Conservation (phyloP, 768 basidiomycete genomes). For the Collybia sp. region DNA sequence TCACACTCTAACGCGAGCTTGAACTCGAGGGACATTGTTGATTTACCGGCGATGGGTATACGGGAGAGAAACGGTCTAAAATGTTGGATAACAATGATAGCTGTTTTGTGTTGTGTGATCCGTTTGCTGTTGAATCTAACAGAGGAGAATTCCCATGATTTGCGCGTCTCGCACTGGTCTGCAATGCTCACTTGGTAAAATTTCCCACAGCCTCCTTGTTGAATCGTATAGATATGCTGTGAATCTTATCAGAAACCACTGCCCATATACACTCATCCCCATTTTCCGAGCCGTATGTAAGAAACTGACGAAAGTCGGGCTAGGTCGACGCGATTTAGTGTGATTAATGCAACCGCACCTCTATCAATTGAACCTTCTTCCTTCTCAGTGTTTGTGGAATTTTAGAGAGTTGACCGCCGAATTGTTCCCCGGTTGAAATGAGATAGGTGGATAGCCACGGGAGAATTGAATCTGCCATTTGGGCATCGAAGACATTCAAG, state of each 20-base stretch:
- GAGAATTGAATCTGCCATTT: slow-evolving; percentile 30
- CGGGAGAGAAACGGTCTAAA: slow-evolving; percentile 50
- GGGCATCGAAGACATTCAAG: not conserved
- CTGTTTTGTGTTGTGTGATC: slow-evolving; percentile 42
- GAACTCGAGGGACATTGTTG: slow-evolving; percentile 31
- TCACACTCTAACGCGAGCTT: slow-evolving; percentile 54
- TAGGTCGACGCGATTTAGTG: not conserved
- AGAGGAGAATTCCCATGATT: slow-evolving; percentile 4
- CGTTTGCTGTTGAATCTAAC: slow-evolving; percentile 20
- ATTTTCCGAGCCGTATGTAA: slow-evolving; percentile 38
- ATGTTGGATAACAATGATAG: slow-evolving; percentile 39
- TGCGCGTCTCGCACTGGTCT: slow-evolving; percentile 2
- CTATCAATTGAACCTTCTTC: slow-evolving; percentile 55
- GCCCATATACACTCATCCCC: slow-evolving; percentile 56
- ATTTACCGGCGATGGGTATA: slow-evolving; percentile 36
- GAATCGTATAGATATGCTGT: slow-evolving; percentile 50
- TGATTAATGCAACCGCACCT: slow-evolving; percentile 29
- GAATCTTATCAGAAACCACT: slow-evolving; percentile 51
- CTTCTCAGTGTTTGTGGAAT: slow-evolving; percentile 29
- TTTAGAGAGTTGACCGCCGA: slow-evolving; percentile 39
- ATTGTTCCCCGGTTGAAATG: slow-evolving; percentile 39
- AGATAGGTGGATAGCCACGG: slow-evolving; percentile 62
- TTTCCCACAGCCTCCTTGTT: slow-evolving; percentile 42
- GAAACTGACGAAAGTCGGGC: slow-evolving; percentile 35
- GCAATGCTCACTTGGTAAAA: slow-evolving; percentile 31